Base-by-base conservation (phyloP, 2,329 filamentous ascomycete genomes). In the Delphinella strobiligena region DNA sequence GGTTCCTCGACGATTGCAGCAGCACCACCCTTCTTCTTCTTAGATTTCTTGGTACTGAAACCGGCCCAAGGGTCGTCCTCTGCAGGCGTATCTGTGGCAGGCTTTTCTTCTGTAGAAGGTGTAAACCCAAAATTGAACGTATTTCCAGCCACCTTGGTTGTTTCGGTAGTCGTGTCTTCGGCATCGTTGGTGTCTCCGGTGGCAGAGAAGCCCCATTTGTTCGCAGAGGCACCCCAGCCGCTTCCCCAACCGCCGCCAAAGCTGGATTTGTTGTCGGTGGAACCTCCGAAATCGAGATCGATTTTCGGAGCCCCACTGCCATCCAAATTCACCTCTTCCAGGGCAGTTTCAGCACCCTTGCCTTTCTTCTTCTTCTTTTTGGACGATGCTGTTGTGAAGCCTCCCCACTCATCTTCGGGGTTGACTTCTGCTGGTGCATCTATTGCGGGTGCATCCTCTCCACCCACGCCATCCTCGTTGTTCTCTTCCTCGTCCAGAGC, bases 231-330 rank as follows among this genome's bases (percentile, higher is more conserved):
- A 16, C 58, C 51, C 54, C 58, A 56, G 34, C 55, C 56, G 19
- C 48, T 38, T 11, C 53, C 55, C 54, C 54, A 58, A 12, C 54
- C 53, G 31, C 51, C 45, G 18, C 52, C 50, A 44, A 54, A 56
- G 37, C 48, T 48, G 16, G 47, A 45, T 36, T 56, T 58, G 35
- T 51, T 54, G 17, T 48, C 47, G 24, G 45, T 45, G 15, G 46
- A 42, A 11, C 30, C 31, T 11, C 61, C 62, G 45, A 68, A 64
- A 45, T 61, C 61, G 44, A 69, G 55, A 43, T 68, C 63, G 47
- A 69, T 60, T 52, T 68, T 66, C 16, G 66, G 66, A 37, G 60
- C 61, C 27, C 46, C 51, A 35, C 52, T 53, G 51, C 69, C 61
- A 56, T 67, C 56, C 48, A 67, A 53, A 50, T 60, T 56, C 49